Conservation (phyloP, 176 grass and related monocot species). For the Pharus latifolius region DNA sequence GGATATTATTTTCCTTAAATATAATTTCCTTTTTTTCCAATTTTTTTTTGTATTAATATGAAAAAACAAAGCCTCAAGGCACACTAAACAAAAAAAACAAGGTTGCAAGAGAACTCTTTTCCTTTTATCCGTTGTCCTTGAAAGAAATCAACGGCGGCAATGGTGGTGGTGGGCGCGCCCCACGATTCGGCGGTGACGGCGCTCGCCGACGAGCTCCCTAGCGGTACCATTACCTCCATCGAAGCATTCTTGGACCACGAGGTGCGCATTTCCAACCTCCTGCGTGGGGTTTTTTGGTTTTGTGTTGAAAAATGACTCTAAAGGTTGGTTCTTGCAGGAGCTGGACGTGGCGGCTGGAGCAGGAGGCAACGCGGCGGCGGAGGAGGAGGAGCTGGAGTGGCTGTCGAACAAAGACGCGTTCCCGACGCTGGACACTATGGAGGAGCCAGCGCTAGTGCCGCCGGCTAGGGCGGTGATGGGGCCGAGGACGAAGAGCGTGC, state of each 20-base stretch:
- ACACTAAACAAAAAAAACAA: too few relatives aligned
- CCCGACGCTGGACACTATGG: slow-evolving; percentile 24
- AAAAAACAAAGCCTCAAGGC: too few relatives aligned
- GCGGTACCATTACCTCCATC: neutral
- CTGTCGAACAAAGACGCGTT: slow-evolving; percentile 36
- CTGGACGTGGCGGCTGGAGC: slow-evolving; percentile 4
- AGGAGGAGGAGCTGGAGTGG: slow-evolving; percentile 26
- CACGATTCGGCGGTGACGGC: neutral
- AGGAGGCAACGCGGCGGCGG: slow-evolving; percentile 1
- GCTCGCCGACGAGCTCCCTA: slow-evolving; percentile 15
- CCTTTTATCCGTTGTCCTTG: neutral
- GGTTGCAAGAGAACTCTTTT: neutral
- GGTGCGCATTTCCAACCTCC: neutral
- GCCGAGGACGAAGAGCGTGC: slow-evolving; percentile 2
- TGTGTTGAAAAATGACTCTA: neutral
- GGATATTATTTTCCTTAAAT: too few relatives aligned
- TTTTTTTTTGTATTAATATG: too few relatives aligned
- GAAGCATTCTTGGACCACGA: slow-evolving; percentile 1
- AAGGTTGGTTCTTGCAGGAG: slow-evolving; percentile 20
- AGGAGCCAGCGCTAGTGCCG: neutral
- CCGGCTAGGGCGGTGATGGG: neutral
- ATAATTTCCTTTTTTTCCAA: too few relatives aligned
- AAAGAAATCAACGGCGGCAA: neutral
- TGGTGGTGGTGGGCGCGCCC: slow-evolving; percentile 11
- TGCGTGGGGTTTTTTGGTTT: neutral